These are phyloP conservation scores for Lipomyces sp. DNA, from an alignment of 805 yeast species.

Conservation along the genomic window DNA sequence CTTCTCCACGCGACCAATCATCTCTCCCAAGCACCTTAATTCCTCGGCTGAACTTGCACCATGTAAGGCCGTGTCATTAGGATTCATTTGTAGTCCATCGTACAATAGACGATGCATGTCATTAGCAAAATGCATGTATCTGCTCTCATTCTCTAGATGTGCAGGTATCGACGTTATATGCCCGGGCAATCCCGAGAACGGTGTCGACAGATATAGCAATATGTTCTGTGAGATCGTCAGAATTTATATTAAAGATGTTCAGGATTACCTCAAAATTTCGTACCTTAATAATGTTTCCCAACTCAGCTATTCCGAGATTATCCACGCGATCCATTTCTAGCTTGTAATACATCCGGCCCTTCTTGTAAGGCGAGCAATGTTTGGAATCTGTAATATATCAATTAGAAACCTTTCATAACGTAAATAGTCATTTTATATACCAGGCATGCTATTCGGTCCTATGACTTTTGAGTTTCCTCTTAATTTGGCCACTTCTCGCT, in stretches of 20 bases:
- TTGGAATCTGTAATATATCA: no score
- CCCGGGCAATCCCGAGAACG: slow-evolving; percentile 41
- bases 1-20: slow-evolving; percentile 23
- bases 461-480: slow-evolving; percentile 15
- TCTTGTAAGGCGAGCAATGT: background rate
- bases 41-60: slow-evolving; percentile 18
- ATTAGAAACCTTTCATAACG: no score
- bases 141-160: slow-evolving; percentile 18
- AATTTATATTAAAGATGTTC: background rate
- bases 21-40: slow-evolving; percentile 21
- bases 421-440: no score
- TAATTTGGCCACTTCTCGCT: slow-evolving; percentile 6
- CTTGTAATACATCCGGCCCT: slow-evolving; percentile 12
- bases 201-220: slow-evolving; percentile 47
- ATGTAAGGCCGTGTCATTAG: slow-evolving; percentile 3
- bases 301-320: slow-evolving; percentile 20
- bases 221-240: slow-evolving; percentile 12
- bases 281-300: slow-evolving; percentile 28
- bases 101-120: slow-evolving; percentile 24
- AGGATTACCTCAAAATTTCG: background rate
- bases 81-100: slow-evolving; percentile 19
- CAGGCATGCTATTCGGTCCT: slow-evolving; percentile 26
- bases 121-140: slow-evolving; percentile 29
- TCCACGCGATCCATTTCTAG: slow-evolving; percentile 29
- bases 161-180: slow-evolving; percentile 15